Evolutionary conservation across 768 basidiomycete genomes (phyloP), one percentile per base, ranked within the genome.

Genomic region (Chalciporus piperatus): DNA sequence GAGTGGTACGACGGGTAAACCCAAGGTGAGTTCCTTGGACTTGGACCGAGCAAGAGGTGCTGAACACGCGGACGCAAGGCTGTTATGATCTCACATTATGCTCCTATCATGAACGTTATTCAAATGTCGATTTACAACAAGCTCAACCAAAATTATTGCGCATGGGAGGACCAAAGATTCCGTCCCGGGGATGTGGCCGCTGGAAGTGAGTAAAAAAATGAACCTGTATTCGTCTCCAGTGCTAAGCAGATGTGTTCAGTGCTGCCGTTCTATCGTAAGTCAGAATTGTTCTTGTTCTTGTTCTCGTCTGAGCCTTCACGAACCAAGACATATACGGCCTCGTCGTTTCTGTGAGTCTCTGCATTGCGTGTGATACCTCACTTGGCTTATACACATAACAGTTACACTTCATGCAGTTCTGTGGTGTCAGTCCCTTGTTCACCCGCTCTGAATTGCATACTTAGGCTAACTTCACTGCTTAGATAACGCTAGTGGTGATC

Each of bases 1-100:
- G 1, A 87, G 86, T 55, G 87, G 87, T 8, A 89, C 87, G 20
- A 89, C 87, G 14, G 86, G 86, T 64, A 71, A 67, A 60, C 73
- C 66, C 28, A 65, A 67, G 52, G 66, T 65, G 13, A 45, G 55
- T 3, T 7, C 16, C 10, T 20, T 6, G 27, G 9, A 11, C 13
- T 40, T 4, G 25, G 19, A 4, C 23, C 1, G 9, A 9, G 23
- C 20, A 14, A 2, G 17, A n/a, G 42, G 1, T n/a, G 16, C 35
- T 33, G 43, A 58, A 22, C 0, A 23, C 6, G 14, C 27, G 9
- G 7, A 25, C 28, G 16, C 10, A 30, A 84, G 84, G 88, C 85
- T 10, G 84, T 87, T 16, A 76, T 74, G 8, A 82, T 89, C 50
- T 63, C 87, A 0, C 87, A 89, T 63, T 83, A 81, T 60, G 66